A percentile compares a stretch with the other conserved stretches of the same genome.
Evolutionary conservation across 2,329 filamentous ascomycete genomes (phyloP).

Genomic region (Metarhizium anisopliae): DNA sequence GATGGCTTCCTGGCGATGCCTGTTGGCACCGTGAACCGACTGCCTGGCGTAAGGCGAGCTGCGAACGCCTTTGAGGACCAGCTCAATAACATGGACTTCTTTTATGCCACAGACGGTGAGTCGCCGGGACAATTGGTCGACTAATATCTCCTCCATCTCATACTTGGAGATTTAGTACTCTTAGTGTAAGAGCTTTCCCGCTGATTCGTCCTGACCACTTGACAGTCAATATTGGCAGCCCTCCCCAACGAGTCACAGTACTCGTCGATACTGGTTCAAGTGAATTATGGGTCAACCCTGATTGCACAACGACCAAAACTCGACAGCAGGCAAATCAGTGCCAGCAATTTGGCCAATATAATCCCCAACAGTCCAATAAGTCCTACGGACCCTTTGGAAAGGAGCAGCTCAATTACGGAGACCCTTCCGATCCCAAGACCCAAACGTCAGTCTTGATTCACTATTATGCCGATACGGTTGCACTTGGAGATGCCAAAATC

Average conservation of each 20-base stretch:
- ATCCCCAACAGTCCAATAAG: constrained; percentile 30
- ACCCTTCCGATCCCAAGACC: constrained; percentile 24
- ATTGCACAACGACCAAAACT: constrained; percentile 31
- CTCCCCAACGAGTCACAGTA: constrained; percentile 34
- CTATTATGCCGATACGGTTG: constrained; percentile 38
- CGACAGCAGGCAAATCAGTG: constrained; percentile 28
- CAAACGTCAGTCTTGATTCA: constrained; percentile 30
- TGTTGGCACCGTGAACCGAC: constrained; percentile 21
- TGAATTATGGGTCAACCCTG: constrained; percentile 47
- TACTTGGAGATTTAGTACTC: not conserved
- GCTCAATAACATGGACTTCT: constrained; percentile 27
- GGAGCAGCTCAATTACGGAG: constrained; percentile 31
- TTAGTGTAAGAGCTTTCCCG: not conserved
- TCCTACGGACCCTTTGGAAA: constrained; percentile 26
- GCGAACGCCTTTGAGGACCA: constrained; percentile 19
- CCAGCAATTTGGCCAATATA: constrained; percentile 31
- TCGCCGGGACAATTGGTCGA: not conserved
- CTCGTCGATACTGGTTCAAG: constrained; percentile 44
- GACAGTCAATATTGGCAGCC: constrained; percentile 33
- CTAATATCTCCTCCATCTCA: not conserved
- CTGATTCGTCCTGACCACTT: not conserved
- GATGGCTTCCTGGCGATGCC: constrained; percentile 29
- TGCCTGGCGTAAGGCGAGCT: constrained; percentile 6
- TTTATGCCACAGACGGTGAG: constrained; percentile 30
- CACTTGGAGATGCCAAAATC: constrained; percentile 33